Evolutionary conservation across 495 filamentous ascomycete species (phyloP), one percentile per base, ranked within the genome.

Genomic region (Aspergillus taichungensis): DNA sequence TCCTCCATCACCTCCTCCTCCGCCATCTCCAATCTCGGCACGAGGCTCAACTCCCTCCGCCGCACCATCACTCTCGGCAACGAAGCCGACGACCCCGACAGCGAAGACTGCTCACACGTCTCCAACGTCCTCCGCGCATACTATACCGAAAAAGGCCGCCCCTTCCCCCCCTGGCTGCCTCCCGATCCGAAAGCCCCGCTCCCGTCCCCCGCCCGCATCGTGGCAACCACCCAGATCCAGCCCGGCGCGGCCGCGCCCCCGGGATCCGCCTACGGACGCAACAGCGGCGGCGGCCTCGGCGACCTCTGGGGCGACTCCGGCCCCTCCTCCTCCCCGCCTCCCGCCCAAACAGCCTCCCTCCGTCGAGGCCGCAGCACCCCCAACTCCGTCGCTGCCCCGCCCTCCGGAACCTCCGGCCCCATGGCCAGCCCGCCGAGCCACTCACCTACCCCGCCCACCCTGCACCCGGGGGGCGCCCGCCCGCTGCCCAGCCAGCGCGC

Each of bases 61-160:
- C 80, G 83, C 31, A 82, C 80, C 29, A 82, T 92, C 61, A 82
- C 89, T 44, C 75, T 80, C 56, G 90, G 94, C 61, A 75, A 81
- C 45, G 90, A 95, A 68, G 86, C 85, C 27, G 71, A 74, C 55
- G 71, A 75, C 54, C 71, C 74, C 50, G 90, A 96, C 57, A 92
- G 88, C 46, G 88, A 94, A 68, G 89, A 95, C 67, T 85, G 92
- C 70, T 90, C 88, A 1, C 88, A 95, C 68, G 82, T 98, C 59
- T 91, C 87, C 67, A 85, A 90, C 59, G 90, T 94, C 10, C 80
- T 98, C n/a, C 85, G 92, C 42, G 84, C 80, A 45, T 95, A 97
- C 74, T 98, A 98, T 71, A 79, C 69, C 31, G 92, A 97, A 59
- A 94, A 94, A 55, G 82, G 82, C 50, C 79, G 82, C 11, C 77